Percentiles rank a stretch among this genome's conserved stretches.
Evolutionary conservation across 495 filamentous ascomycete genomes (phyloP).

Genomic region (Tuber brumale): DNA sequence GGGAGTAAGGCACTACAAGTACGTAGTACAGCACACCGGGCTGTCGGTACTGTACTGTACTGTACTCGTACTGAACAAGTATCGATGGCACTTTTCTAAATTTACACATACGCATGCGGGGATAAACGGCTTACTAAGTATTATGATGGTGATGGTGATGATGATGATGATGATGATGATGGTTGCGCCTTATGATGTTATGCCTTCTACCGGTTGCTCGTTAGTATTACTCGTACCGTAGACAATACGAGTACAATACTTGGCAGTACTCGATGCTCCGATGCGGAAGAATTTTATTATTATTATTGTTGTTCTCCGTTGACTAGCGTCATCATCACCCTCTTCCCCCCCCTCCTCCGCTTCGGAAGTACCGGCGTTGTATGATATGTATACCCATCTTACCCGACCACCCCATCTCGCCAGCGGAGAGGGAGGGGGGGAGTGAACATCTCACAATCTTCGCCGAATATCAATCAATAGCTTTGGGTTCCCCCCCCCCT

Average conservation of each 20-base stretch:
- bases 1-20: background rate
- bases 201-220: background rate
- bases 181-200: background rate
- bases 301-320: too few relatives aligned
- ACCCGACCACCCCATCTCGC: background rate
- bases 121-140: background rate
- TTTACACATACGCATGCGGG: background rate
- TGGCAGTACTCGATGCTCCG: background rate
- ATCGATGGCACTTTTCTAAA: background rate
- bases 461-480: background rate
- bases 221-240: background rate
- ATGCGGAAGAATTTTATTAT: background rate
- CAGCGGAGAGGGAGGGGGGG: background rate
- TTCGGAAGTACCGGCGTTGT: background rate
- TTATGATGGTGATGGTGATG: background rate
- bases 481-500: background rate
- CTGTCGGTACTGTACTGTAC: too few relatives aligned
- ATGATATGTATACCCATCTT: background rate
- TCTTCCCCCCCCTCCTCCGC: background rate
- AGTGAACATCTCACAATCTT: background rate
- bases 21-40: background rate
- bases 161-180: background rate
- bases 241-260: background rate
- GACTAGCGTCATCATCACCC: background rate
- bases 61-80: too few relatives aligned